A percentile compares a stretch with the other conserved stretches of the same genome.
Evolutionary conservation across 257 asterid genomes (phyloP).

Genomic region (Vinca minor): DNA sequence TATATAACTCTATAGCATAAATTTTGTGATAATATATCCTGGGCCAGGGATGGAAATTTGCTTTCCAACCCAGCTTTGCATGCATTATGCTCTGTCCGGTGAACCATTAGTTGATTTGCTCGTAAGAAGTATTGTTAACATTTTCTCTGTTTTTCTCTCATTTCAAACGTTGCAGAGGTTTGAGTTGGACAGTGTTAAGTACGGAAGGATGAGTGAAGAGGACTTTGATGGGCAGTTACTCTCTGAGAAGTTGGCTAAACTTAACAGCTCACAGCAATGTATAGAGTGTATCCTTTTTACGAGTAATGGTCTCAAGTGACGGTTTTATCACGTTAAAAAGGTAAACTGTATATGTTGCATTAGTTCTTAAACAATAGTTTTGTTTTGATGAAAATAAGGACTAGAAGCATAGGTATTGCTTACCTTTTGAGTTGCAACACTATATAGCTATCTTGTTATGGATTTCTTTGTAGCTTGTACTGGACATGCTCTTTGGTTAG

Average conservation of each 20-base stretch:
- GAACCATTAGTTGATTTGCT: background rate
- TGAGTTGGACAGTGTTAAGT: slow-evolving; percentile 9
- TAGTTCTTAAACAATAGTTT: background rate
- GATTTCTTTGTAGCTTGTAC: background rate
- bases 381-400: background rate
- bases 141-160: background rate
- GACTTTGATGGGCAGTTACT: slow-evolving; percentile 48
- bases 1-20: background rate
- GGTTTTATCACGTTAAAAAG: slow-evolving; percentile 5
- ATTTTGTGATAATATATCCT: background rate
- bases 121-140: background rate
- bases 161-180: slow-evolving; percentile 23
- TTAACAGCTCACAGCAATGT: slow-evolving; percentile 88
- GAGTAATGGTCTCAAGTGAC: slow-evolving; percentile 5
- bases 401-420: background rate
- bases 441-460: background rate
- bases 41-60: background rate
- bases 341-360: background rate
- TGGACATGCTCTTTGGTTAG: too few species aligned
- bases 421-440: background rate
- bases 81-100: background rate
- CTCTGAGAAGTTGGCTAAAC: slow-evolving; percentile 80
- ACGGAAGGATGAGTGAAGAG: slow-evolving; percentile 56
- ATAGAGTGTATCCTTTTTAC: slow-evolving; percentile 84
- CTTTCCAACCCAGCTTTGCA: background rate